These are phyloP conservation scores for Pseudocercospora crystallina DNA, from an alignment of 2,329 filamentous ascomycete genomes.

Conservation along the genomic window DNA sequence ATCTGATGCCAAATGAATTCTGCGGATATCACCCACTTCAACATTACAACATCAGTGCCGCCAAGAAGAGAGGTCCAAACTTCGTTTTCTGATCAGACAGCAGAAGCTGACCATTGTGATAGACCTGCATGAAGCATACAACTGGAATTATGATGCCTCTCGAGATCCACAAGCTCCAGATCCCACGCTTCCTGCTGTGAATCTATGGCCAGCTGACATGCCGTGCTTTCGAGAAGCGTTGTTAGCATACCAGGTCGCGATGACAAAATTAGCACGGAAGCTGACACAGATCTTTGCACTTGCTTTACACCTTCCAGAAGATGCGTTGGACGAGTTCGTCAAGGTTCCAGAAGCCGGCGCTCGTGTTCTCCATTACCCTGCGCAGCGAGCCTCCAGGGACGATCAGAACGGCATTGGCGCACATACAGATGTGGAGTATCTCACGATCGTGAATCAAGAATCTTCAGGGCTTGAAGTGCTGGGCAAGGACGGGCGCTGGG, in stretches of 20 bases:
- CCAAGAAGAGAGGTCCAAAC: neutral
- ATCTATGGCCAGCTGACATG: constrained; percentile 19
- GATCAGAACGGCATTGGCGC: constrained; percentile 2
- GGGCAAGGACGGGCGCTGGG: neutral
- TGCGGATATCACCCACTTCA: constrained; percentile 7
- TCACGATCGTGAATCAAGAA: neutral
- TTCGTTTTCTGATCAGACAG: neutral
- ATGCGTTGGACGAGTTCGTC: constrained; percentile 38
- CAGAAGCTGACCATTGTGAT: constrained; percentile 59
- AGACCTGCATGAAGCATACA: constrained; percentile 46
- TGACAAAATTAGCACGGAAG: constrained; percentile 37
- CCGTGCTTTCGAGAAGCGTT: constrained; percentile 36
- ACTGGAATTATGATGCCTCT: constrained; percentile 13
- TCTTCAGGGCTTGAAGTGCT: neutral
- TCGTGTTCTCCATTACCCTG: constrained; percentile 38
- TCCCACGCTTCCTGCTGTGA: constrained; percentile 2
- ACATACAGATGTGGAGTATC: neutral
- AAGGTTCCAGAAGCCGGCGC: constrained; percentile 39
- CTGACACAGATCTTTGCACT: constrained; percentile 39
- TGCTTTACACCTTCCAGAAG: constrained; percentile 34
- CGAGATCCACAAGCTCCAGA: constrained; percentile 6
- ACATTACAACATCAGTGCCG: neutral
- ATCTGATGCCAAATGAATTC: constrained; percentile 1
- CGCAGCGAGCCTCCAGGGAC: constrained; percentile 6
- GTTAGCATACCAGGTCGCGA: constrained; percentile 36